phyloP scores from a whole-genome alignment of 768 basidiomycete species.

The Tephrocybe sp. region DNA sequence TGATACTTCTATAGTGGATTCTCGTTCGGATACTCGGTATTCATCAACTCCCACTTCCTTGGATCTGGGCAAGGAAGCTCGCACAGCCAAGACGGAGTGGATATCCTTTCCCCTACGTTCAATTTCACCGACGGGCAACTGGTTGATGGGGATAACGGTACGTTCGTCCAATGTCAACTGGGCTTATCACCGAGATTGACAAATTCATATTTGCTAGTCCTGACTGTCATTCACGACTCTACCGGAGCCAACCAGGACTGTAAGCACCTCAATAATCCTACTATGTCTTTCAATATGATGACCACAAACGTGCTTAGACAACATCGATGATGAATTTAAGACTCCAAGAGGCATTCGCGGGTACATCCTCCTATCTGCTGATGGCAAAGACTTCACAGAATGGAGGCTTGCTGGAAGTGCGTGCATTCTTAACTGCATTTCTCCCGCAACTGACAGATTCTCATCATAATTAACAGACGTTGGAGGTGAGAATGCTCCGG shows the following conservation, averaged over 20 bases:
- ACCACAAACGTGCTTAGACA: constrained; percentile 18
- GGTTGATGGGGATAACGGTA: constrained; percentile 28
- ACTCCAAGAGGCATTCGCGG: constrained; percentile 70
- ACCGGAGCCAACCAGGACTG: constrained; percentile 38
- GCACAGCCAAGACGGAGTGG: constrained; percentile 30
- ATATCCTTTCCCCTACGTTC: constrained; percentile 31
- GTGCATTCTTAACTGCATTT: constrained; percentile 9
- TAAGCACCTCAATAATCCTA: constrained; percentile 10
- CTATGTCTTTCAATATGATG: not conserved
- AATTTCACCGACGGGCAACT: constrained; percentile 33
- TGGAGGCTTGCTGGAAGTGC: constrained; percentile 43
- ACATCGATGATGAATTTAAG: constrained; percentile 43
- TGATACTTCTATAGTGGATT: constrained; percentile 24
- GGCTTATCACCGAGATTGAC: not conserved
- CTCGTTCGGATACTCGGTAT: constrained; percentile 46
- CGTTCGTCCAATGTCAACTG: not conserved
- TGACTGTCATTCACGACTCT: constrained; percentile 35
- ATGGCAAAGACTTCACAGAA: constrained; percentile 28
- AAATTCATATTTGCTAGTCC: constrained; percentile 19
- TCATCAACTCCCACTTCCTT: constrained; percentile 41
- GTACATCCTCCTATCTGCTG: constrained; percentile 45
- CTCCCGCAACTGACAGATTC: not conserved
- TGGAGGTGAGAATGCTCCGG: constrained; percentile 46
- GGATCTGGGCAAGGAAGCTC: constrained; percentile 41
- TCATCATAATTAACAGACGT: constrained; percentile 24